Conservation (phyloP, 225 moss, liverwort and hornwort genomes). For the Sphagnum tenellum region DNA sequence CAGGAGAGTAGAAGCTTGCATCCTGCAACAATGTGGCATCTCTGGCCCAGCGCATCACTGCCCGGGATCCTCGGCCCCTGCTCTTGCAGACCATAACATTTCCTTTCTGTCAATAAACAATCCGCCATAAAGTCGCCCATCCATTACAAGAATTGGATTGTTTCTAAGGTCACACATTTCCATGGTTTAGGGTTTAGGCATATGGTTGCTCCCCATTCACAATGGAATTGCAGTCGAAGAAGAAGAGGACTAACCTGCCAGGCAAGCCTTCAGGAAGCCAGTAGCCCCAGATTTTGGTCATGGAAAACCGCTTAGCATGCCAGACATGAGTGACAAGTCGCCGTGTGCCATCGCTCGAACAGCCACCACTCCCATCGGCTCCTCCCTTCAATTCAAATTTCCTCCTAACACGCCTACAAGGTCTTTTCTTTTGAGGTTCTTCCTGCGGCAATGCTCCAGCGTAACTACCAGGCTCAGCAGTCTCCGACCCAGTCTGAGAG, state of each 20-base stretch:
- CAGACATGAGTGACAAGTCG: constrained; percentile 91
- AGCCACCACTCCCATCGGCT: constrained; percentile 39
- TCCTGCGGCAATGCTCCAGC: not conserved
- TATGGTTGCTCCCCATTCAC: too few relatives aligned
- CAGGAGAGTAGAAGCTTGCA: constrained; percentile 72
- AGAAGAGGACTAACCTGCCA: constrained; percentile 45
- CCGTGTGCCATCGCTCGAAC: constrained; percentile 64
- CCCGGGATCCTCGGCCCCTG: constrained; percentile 87
- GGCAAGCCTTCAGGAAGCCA: constrained; percentile 70
- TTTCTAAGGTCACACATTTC: too few relatives aligned
- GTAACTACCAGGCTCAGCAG: not conserved
- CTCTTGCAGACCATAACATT: constrained; percentile 4
- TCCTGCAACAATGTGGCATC: constrained; percentile 82
- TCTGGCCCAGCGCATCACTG: constrained; percentile 70
- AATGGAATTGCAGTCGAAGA: not conserved
- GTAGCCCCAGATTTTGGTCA: constrained; percentile 80
- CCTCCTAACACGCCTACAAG: constrained; percentile 73
- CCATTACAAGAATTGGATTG: not conserved
- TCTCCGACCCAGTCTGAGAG: constrained; percentile 1
- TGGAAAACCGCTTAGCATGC: constrained; percentile 96
- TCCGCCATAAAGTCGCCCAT: not conserved
- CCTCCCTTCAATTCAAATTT: constrained; percentile 69
- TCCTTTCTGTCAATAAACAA: too few relatives aligned
- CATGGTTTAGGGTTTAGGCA: not conserved
- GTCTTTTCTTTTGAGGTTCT: constrained; percentile 18